Base-by-base conservation (phyloP, 2,329 filamentous ascomycete species). In the Talaromyces verruculosus region DNA sequence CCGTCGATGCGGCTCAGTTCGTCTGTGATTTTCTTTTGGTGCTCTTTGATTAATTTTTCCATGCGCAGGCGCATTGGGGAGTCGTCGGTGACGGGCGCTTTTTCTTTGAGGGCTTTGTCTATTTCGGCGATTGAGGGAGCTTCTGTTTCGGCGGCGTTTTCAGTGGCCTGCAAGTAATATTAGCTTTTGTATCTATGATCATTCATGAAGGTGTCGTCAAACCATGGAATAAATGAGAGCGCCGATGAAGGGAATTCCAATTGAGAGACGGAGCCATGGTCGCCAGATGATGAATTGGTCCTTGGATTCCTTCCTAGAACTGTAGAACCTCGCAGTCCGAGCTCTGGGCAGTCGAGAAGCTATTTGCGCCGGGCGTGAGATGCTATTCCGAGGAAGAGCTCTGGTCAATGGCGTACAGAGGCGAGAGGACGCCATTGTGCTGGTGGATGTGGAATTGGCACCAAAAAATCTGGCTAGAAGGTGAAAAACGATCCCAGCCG, bases 41-140 rank as follows among this genome's bases (percentile, higher is more conserved):
- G 92, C 72, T 93, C 87, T 78, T 95, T 95, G 79, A 98, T 96
- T 77, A 98, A 91, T 73, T 91, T 88, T 80, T 99, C 95, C 95
- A 99, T 98, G 69, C 94, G 92, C 66, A 99, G 85, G 64, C 95
- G 93, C 94, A 99, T 98, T 1, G 95, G 93, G 15, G 94, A 97
- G 72, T 88, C 84, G 65, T 89, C 85, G 58, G 84, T 89, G 60
- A 98, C 85, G 69, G 88, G 87, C 65, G 87, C 85, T 77, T 95
- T 91, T 68, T 90, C 89, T 80, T 95, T 97, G 71, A 87, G 85
- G 68, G 92, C 84, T 69, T 87, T 88, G 78, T 98, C 95, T 72
- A 91, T 88, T 75, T 97, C 91, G 72, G 92, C 93, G 71, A 97
- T 91, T 47, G 90, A 86, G 35, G 91, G 78, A 3, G 76, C 71